Evolutionary conservation across 1,284 basidiomycete species (phyloP).

Genomic region (Cutaneotrichosporon sp.): DNA sequence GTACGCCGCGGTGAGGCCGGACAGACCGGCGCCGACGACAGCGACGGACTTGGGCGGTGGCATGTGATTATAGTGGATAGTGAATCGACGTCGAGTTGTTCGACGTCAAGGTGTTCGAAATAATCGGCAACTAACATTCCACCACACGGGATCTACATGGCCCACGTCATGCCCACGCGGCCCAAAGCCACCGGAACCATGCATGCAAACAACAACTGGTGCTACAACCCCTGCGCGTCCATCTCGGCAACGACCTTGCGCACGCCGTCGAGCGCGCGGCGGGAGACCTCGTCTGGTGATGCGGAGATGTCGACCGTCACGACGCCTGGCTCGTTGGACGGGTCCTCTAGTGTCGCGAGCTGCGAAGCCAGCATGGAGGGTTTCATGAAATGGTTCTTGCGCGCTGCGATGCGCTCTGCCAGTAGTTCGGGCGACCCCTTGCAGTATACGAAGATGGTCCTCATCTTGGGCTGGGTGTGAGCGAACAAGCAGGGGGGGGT

Average conservation of each 20-base stretch:
- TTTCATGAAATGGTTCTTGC: constrained; percentile 86
- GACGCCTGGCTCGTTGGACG: constrained; percentile 62
- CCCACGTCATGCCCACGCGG: neutral
- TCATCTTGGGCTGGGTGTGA: constrained; percentile 39
- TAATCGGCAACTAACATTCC: no score
- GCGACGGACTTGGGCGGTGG: constrained; percentile 19
- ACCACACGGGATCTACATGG: no score
- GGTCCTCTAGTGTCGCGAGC: constrained; percentile 70
- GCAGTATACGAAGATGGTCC: constrained; percentile 78
- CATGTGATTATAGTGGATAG: no score
- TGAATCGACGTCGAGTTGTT: neutral
- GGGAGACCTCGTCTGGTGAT: constrained; percentile 59
- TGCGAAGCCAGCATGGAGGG: constrained; percentile 80
- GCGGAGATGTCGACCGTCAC: constrained; percentile 61
- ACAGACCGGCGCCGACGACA: constrained; percentile 44
- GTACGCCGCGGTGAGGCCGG: constrained; percentile 44
- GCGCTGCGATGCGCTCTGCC: constrained; percentile 62
- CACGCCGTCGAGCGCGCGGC: constrained; percentile 41
- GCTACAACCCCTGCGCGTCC: constrained; percentile 14
- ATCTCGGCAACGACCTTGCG: constrained; percentile 24
- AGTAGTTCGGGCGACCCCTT: constrained; percentile 63
- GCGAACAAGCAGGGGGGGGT: no score
- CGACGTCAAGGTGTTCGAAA: no score
- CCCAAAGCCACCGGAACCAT: neutral
- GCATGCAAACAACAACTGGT: neutral